Evolutionary conservation across 495 filamentous ascomycete genomes (phyloP), one percentile per base, ranked within the genome.

Genomic region (Copromyces sp.): DNA sequence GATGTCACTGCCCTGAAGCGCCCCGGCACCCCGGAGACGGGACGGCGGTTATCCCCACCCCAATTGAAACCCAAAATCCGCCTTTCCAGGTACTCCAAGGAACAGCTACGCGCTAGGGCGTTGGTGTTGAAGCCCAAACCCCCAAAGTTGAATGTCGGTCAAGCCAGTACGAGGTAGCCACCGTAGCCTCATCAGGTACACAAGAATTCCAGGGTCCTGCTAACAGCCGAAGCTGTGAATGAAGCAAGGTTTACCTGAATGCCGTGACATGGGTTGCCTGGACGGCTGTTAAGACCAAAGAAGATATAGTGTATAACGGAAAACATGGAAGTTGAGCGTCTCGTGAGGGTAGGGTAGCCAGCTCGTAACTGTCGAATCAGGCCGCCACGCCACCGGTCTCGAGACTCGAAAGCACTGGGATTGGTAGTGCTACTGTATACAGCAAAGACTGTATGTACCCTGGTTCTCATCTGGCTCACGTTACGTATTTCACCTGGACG

Each of bases 381-480:
- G 70, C 75, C 70, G 75, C 73, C 73, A 76, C 73, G 70, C 73
- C 75, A 76, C 70, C 72, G 14, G 29, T 16, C 24, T 61, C 29
- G 53, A 61, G 53, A 61, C 53, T 61, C 12, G 24, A 35, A 17
- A 32, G 53, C 29, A 12, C 53, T 61, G 5, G 11, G 53, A 61
- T 32, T 61, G 24, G 24, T 61, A 17, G 29, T 35, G 24, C 16
- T 35, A 61, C 29, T 35, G 53, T 61, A 61, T 17, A 61, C 53
- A 61, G 29, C 29, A 61, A 61, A 32, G 53, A 17, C 53, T 61
- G 20, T 59, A 6, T 37, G 35, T 37, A 37, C 35, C 5, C 35
- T 65, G 29, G 53, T 8, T 61, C 24, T 61, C 47, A 61, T 61
- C 53, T 61, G 53, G 6, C 29, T 61, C 53, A 59, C 20, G 47